These are phyloP conservation scores for Podospora pseudocomata DNA, from an alignment of 495 filamentous ascomycete genomes.

Conservation along the genomic window DNA sequence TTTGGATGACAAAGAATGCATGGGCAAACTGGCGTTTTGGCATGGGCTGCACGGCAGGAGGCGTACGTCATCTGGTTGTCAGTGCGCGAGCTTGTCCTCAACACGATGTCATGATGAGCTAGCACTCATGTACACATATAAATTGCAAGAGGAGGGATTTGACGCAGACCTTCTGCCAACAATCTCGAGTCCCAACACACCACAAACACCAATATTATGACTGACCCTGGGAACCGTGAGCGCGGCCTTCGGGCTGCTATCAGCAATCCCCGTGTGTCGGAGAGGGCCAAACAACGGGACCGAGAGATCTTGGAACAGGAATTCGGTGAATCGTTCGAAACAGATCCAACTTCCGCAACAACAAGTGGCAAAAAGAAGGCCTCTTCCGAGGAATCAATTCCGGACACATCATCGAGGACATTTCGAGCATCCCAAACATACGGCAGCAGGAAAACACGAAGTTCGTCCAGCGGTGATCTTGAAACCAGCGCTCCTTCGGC, in stretches of 20 bases:
- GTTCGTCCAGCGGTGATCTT: conserved; percentile 17
- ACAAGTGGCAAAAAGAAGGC: conserved; percentile 10
- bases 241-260: conserved; percentile 31
- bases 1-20: background rate
- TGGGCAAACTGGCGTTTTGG: background rate
- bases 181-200: background rate
- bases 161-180: background rate
- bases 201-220: conserved; percentile 13
- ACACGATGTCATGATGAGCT: background rate
- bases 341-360: background rate
- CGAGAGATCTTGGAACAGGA: conserved; percentile 22
- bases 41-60: background rate
- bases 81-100: background rate
- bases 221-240: conserved; percentile 28
- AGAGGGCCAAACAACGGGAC: conserved; percentile 45
- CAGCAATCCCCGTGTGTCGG: conserved; percentile 39
- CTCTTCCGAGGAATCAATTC: background rate
- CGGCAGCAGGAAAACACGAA: conserved; percentile 15
- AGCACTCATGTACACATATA: background rate
- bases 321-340: conserved; percentile 18
- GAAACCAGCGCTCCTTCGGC: background rate
- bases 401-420: background rate
- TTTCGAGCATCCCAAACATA: background rate
- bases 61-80: background rate
- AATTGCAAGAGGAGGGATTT: background rate